These are phyloP conservation scores for Lolium rigidum DNA, from an alignment of 176 grass and related monocot genomes.

Conservation along the genomic window DNA sequence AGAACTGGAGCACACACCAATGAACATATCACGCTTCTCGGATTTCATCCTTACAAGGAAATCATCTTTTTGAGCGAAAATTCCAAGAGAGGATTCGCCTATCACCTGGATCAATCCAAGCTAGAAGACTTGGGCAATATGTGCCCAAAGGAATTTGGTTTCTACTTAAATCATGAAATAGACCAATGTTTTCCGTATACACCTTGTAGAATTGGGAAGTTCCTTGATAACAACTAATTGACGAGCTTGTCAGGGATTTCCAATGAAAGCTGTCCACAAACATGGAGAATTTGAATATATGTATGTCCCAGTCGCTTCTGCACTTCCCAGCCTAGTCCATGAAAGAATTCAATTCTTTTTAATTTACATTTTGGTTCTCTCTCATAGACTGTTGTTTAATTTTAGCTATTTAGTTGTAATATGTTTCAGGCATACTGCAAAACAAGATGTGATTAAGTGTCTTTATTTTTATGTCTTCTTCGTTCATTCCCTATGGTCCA, in stretches of 20 bases:
- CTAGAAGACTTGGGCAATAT: background rate
- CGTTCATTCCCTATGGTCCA: background rate
- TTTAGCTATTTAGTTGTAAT: background rate
- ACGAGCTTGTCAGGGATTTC: background rate
- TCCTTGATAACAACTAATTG: constrained; percentile 10
- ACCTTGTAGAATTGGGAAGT: background rate
- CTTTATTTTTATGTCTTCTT: background rate
- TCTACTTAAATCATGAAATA: background rate
- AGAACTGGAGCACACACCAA: background rate
- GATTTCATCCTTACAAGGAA: constrained; percentile 24
- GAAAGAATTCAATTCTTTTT: background rate
- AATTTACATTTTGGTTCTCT: background rate
- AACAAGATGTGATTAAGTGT: too few species aligned
- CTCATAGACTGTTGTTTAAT: background rate
- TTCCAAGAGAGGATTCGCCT: background rate
- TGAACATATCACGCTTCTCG: constrained; percentile 11
- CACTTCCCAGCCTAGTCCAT: background rate
- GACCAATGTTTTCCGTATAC: background rate
- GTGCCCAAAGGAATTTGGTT: background rate
- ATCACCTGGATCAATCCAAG: background rate
- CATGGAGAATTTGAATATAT: background rate
- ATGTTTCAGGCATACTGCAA: too few species aligned
- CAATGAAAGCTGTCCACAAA: background rate
- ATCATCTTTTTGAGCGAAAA: background rate
- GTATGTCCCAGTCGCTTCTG: background rate